phyloP scores from a whole-genome alignment of 352 stramenopile species.

The Aphanomyces cochlioides region DNA sequence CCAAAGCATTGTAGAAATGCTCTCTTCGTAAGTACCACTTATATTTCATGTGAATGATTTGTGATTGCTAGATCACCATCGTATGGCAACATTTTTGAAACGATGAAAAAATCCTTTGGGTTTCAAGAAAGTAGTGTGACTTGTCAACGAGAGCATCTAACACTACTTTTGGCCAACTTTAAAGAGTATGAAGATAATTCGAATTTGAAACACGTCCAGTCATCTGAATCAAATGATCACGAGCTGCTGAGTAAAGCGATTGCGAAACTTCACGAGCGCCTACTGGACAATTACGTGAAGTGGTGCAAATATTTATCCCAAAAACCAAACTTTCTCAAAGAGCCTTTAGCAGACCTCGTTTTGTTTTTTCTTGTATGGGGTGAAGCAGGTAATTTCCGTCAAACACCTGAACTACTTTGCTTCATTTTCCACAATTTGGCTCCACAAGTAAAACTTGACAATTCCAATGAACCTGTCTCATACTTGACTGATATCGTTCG shows the following conservation, averaged over 20 bases:
- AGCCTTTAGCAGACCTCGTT: conserved; percentile 31
- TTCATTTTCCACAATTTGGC: conserved; percentile 33
- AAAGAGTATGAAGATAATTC: conserved; percentile 34
- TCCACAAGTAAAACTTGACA: conserved; percentile 7
- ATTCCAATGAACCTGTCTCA: conserved; percentile 21
- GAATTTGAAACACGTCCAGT: neutral
- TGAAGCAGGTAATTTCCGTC: conserved; percentile 34
- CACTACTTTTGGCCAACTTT: conserved; percentile 26
- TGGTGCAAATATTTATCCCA: conserved; percentile 35
- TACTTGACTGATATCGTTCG: conserved; percentile 30
- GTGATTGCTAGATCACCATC: conserved; percentile 14
- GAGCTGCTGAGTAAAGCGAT: conserved; percentile 33
- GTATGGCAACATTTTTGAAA: conserved; percentile 30
- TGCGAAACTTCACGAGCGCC: conserved; percentile 21
- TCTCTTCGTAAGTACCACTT: conserved; percentile 13
- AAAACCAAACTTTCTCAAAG: conserved; percentile 28
- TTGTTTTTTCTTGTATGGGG: conserved; percentile 35
- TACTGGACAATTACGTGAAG: conserved; percentile 33
- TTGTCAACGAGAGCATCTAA: conserved; percentile 28
- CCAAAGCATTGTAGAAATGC: neutral
- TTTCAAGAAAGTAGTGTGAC: conserved; percentile 26
- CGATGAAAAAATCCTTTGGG: conserved; percentile 20
- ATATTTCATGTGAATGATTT: neutral
- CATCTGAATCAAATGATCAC: conserved; percentile 1
- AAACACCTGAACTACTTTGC: conserved; percentile 32